Evolutionary conservation across 805 yeast species (phyloP).

Genomic region (Ogataea dorogensis): DNA sequence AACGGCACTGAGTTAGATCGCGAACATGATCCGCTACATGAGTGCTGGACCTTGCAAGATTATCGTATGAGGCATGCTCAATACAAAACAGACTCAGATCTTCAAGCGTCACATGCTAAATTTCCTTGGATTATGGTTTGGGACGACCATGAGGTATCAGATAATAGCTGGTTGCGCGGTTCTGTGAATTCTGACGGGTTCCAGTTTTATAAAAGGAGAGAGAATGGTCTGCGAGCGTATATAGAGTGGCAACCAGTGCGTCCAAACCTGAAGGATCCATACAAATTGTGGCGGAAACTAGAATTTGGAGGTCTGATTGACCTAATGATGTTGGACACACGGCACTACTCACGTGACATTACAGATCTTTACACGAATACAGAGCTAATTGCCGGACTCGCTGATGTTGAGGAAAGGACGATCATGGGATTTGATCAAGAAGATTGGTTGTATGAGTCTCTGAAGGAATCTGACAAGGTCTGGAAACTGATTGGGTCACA

Average conservation of each 20-base stretch:
- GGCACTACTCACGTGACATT: conserved; percentile 25
- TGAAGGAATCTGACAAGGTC: conserved; percentile 12
- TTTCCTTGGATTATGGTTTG: conserved; percentile 29
- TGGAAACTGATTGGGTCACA: conserved; percentile 23
- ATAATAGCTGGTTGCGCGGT: conserved; percentile 27
- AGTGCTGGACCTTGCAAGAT: conserved; percentile 22
- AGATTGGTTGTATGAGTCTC: conserved; percentile 24
- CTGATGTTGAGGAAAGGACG: conserved; percentile 24
- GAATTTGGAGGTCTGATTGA: conserved; percentile 23
- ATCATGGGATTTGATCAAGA: conserved; percentile 30
- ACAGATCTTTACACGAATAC: conserved; percentile 25
- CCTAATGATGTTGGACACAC: conserved; percentile 17
- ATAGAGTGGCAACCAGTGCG: conserved; percentile 30
- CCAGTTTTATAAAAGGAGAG: conserved; percentile 19
- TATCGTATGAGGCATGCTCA: conserved; percentile 24
- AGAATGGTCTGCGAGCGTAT: conserved; percentile 24
- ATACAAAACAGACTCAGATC: conserved; percentile 23
- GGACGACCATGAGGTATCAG: conserved; percentile 32
- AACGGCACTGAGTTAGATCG: conserved; percentile 23
- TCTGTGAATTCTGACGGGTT: conserved; percentile 24
- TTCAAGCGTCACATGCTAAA: conserved; percentile 23
- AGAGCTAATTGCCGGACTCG: conserved; percentile 16
- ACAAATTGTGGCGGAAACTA: conserved; percentile 25
- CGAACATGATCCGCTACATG: conserved; percentile 22
- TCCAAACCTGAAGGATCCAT: conserved; percentile 13